A percentile compares a stretch with the other conserved stretches of the same genome.
These are phyloP conservation scores for Candida sojae DNA, from an alignment of 1,139 yeast species.

Conservation along the genomic window DNA sequence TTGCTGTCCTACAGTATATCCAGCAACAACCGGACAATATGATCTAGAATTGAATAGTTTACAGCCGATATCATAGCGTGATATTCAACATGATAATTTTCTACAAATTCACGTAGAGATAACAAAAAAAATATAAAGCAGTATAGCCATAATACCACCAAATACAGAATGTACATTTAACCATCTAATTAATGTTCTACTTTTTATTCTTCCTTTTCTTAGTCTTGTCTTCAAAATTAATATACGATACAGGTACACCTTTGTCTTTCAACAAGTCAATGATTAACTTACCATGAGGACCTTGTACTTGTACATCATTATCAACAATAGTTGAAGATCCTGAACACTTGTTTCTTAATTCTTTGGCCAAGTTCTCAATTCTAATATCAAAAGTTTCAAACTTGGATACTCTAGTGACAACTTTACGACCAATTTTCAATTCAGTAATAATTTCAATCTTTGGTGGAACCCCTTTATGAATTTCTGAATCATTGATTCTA, in stretches of 20 bases:
- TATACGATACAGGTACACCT: slow-evolving; percentile 71
- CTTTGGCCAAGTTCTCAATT: slow-evolving; percentile 65
- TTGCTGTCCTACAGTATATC: no score
- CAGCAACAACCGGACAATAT: no score
- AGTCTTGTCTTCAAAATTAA: slow-evolving; percentile 64
- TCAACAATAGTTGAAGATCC: slow-evolving; percentile 77
- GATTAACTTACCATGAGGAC: slow-evolving; percentile 75
- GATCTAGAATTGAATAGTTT: no score
- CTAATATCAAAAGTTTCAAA: slow-evolving; percentile 70
- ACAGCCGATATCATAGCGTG: no score
- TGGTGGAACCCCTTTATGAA: slow-evolving; percentile 66
- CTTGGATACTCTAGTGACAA: slow-evolving; percentile 70
- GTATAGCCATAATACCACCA: no score
- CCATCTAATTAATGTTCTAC: not conserved
- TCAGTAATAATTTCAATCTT: slow-evolving; percentile 68
- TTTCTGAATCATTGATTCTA: slow-evolving; percentile 40
- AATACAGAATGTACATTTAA: no score
- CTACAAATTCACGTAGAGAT: no score
- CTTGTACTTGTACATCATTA: slow-evolving; percentile 71
- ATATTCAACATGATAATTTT: no score
- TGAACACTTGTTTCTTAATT: slow-evolving; percentile 77
- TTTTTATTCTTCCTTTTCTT: slow-evolving; percentile 53
- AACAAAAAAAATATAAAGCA: no score
- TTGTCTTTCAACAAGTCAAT: slow-evolving; percentile 57
- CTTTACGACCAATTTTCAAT: slow-evolving; percentile 78